Base-by-base conservation (phyloP, 2,329 filamentous ascomycete species). In the Botrytis cinerea region DNA sequence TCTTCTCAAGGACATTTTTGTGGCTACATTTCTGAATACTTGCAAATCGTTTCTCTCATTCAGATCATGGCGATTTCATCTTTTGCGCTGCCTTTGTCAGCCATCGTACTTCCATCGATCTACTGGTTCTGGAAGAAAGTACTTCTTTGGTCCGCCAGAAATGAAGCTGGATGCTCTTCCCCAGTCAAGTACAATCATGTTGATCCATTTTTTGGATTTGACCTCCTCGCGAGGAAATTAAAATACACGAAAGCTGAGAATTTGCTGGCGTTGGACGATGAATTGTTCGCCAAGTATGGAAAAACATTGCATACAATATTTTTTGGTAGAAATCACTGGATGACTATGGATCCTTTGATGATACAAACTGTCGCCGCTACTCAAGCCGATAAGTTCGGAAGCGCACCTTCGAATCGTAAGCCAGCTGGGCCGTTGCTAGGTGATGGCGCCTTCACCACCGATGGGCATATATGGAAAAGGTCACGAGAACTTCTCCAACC, bases 341-440 rank as follows among this genome's bases (percentile, higher is more conserved):
- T 74, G n/a, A 88, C 86, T 0, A 80, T 82, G 61, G 87, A 90
- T 59, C 85, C 86, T 4, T 84, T 85, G 71, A 88, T 90, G 73
- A 80, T 90, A 73, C 88, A 89, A 78, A 83, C 86, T 0, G 79
- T 89, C 14, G 81, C 90, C 22, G 85, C 87, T 0, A 84, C 84
- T 48, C 84, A 88, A 73, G 89, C 89, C 78, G 81, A 85, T 72
- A 84, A 88, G 74, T 90, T 86, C 73, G 84, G 83, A 40, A 83
- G 87, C 73, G 85, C 85, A 1, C 76, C 81, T 1, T 75, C 76
- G 38, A 86, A 86, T 72, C 83, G 85, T 72, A 74, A 81, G 3
- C 78, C 81, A 16, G 84, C 84, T 81, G 78, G 81, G 0, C 85
- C 84, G 0, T 83, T 89, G 67, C 80, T 89, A 6, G 87, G 87